Percentiles rank a stretch among this genome's conserved stretches.
Evolutionary conservation across 352 stramenopile genomes (phyloP).

Genomic region (Nothophytophthora sp.): DNA sequence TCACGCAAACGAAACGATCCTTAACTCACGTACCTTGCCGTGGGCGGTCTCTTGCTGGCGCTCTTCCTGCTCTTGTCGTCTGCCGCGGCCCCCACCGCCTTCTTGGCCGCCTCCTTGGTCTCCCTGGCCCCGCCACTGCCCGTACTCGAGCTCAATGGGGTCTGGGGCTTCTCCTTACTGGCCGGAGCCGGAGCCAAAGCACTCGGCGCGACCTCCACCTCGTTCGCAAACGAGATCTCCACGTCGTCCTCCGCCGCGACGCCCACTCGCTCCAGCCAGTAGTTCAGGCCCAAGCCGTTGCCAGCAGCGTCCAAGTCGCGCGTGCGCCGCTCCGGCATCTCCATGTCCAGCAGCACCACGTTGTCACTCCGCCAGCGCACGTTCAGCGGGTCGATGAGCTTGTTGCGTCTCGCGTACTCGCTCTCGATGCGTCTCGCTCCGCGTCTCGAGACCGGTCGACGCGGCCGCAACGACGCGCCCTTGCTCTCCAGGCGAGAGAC

Average conservation of each 20-base stretch:
- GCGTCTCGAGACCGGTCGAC: constrained; percentile 62
- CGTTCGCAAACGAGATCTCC: constrained; percentile 68
- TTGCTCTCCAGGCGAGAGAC: constrained; percentile 74
- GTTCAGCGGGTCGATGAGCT: constrained; percentile 88
- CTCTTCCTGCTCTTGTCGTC: constrained; percentile 55
- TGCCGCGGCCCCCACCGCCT: constrained; percentile 9
- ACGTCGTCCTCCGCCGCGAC: constrained; percentile 41
- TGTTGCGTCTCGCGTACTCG: constrained; percentile 85
- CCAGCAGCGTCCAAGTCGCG: constrained; percentile 75
- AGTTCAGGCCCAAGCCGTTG: constrained; percentile 55
- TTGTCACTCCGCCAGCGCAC: constrained; percentile 89
- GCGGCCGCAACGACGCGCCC: constrained; percentile 46
- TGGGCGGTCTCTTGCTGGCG: constrained; percentile 54
- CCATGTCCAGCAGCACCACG: constrained; percentile 89
- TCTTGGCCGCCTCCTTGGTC: constrained; percentile 21
- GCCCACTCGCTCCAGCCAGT: constrained; percentile 57
- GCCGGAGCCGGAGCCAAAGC: neutral
- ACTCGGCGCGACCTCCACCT: constrained; percentile 36
- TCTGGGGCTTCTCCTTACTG: constrained; percentile 35
- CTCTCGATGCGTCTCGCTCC: constrained; percentile 89
- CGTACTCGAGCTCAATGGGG: constrained; percentile 10
- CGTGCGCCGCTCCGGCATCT: constrained; percentile 83
- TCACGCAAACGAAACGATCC: neutral
- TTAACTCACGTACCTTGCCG: constrained; percentile 41
- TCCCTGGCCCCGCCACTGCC: constrained; percentile 22